Evolutionary conservation across 1,139 yeast species (phyloP), one percentile per base, ranked within the genome.

Genomic region (Suhomyces maxii): DNA sequence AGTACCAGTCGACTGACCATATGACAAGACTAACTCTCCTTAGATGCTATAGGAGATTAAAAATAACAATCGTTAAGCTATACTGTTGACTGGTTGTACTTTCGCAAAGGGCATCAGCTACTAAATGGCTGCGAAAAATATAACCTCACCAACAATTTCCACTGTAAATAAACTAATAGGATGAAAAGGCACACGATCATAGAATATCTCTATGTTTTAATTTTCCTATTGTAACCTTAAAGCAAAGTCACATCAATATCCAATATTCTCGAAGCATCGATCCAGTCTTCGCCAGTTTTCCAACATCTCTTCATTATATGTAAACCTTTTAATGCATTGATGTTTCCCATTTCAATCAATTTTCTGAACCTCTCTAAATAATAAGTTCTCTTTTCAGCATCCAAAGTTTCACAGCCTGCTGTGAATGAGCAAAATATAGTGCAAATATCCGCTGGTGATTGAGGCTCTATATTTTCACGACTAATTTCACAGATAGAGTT

Each of bases 201-300:
- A 7, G 5, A 7, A 11, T 9, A 9, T 28, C 31, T 28, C 31
- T 34, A 34, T 34, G 4, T 26, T 12, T 28, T 11, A 5, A 3
- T 28, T 11, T 28, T 11, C 6, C 31, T 28, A 11, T 11, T 2
- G n/a, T 11, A 28, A 9, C 31, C 31, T 33, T 61, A 77, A 42
- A 77, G 64, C 48, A 82, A 71, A 1, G 80, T 74, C 18, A 80
- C 60, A 50, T 79, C 83, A 11, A 77, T 69, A 36, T 75, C 71
- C 37, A 76, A 68, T 12, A 59, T 67, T 33, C 63, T 59, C 36
- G 84, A 68, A 1, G 83, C 76, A 26, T 69, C 76, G 50, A 77
- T 73, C 89, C 89, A 83, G 49, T 76, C 78, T 46, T 72, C 74
- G 1, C 79, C 79, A 0, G 82, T 70, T 4, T 65, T 61, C 89